Evolutionary conservation across 371 early-diverging fungal species (phyloP).

Genomic region (Haplosporangium sp.): DNA sequence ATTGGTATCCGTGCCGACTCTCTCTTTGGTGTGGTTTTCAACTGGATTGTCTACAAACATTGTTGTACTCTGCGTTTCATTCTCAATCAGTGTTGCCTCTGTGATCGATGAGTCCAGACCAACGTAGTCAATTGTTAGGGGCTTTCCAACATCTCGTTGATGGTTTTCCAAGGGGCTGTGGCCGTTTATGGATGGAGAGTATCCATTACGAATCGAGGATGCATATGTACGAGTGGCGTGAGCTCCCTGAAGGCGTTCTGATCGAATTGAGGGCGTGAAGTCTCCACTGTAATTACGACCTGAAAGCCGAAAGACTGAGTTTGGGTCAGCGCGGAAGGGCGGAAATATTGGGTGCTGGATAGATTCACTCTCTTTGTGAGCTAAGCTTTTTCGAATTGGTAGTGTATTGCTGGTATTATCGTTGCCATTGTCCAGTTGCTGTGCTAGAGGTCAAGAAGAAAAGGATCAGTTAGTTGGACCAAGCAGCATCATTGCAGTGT

Average conservation of each 20-base stretch:
- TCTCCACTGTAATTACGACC: slow-evolving; percentile 11
- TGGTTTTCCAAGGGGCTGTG: slow-evolving; percentile 16
- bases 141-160: slow-evolving; percentile 8
- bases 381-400: not conserved
- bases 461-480: too few species aligned
- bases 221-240: slow-evolving; percentile 25
- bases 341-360: slow-evolving; percentile 15
- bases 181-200: slow-evolving; percentile 27
- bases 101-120: slow-evolving; percentile 39
- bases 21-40: not conserved
- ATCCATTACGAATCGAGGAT: slow-evolving; percentile 22
- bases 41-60: slow-evolving; percentile 5
- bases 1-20: not conserved
- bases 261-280: slow-evolving; percentile 32
- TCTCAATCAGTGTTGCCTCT: slow-evolving; percentile 32
- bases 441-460: too few species aligned
- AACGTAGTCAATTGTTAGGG: slow-evolving; percentile 34
- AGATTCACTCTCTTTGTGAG: not conserved
- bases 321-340: slow-evolving; percentile 18
- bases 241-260: slow-evolving; percentile 13
- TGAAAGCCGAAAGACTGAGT: slow-evolving; percentile 15
- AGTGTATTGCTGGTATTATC: not conserved
- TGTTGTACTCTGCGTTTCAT: slow-evolving; percentile 5
- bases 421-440: too few species aligned
- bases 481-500: not conserved